These are phyloP conservation scores for Striga hermonthica DNA, from an alignment of 305 asterid genomes.

Conservation along the genomic window DNA sequence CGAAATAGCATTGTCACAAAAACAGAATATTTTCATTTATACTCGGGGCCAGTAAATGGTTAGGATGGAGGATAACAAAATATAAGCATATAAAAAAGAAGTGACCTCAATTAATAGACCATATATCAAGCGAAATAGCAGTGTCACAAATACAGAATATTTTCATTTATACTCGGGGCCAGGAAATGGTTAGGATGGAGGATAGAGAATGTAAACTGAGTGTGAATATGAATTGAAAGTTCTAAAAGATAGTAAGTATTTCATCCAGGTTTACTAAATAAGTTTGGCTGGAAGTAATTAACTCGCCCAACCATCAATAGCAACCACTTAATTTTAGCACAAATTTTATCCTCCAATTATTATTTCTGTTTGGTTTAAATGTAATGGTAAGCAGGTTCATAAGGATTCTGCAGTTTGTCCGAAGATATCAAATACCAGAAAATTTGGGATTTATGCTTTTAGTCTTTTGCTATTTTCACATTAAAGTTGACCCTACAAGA, in stretches of 20 bases:
- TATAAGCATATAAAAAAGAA: neutral
- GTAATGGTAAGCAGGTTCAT: slow-evolving; percentile 23
- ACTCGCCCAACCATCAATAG: slow-evolving; percentile 8
- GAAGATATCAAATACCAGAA: slow-evolving; percentile 17
- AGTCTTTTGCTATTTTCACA: neutral
- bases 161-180: slow-evolving; percentile 12
- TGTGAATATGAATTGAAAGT: slow-evolving; percentile 2
- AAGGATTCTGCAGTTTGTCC: slow-evolving; percentile 15
- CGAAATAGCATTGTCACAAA: neutral
- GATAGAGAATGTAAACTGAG: slow-evolving; percentile 1
- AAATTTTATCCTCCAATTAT: slow-evolving; percentile 3
- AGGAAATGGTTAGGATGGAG: slow-evolving; percentile 5
- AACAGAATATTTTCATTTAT: too few relatives aligned
- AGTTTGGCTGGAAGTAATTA: slow-evolving; percentile 12
- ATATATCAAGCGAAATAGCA: slow-evolving; percentile 5
- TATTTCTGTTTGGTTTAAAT: slow-evolving; percentile 2
- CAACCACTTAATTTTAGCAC: slow-evolving; percentile 14
- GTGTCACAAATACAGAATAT: neutral
- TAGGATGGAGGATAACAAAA: slow-evolving; percentile 15
- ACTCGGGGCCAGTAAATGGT: too few relatives aligned
- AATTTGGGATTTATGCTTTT: neutral
- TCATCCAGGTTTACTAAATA: slow-evolving; percentile 12
- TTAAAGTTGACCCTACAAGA: slow-evolving; percentile 2
- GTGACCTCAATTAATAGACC: slow-evolving; percentile 15
- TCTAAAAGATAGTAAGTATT: slow-evolving; percentile 12